These are phyloP conservation scores for Apiospora phragmitis DNA, from an alignment of 2,329 filamentous ascomycete genomes.

Conservation along the genomic window DNA sequence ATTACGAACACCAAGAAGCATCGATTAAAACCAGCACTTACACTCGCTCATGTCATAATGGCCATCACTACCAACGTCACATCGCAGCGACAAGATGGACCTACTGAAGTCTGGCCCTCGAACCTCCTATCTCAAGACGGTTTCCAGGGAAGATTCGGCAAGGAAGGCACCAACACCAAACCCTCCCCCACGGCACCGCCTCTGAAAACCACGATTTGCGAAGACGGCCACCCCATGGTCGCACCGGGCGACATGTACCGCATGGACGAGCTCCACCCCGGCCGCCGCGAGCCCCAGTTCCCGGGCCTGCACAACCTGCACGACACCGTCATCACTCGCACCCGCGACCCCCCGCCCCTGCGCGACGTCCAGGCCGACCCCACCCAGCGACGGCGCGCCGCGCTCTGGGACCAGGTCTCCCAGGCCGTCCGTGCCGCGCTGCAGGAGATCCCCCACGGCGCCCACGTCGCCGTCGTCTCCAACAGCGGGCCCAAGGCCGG, in stretches of 20 bases:
- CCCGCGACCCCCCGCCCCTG: background rate
- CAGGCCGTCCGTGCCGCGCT: slow-evolving; percentile 10
- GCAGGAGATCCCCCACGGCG: slow-evolving; percentile 8
- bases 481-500: slow-evolving; percentile 12
- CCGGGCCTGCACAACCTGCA: slow-evolving; percentile 14
- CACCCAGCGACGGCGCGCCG: background rate
- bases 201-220: background rate
- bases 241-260: slow-evolving; percentile 14
- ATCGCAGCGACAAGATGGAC: background rate
- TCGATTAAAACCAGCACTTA: background rate
- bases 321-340: slow-evolving; percentile 8
- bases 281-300: slow-evolving; percentile 12
- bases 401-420: slow-evolving; percentile 3
- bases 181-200: background rate
- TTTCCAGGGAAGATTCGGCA: background rate
- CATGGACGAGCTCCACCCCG: background rate
- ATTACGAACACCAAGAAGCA: background rate
- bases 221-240: background rate
- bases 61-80: background rate
- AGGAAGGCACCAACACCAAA: background rate
- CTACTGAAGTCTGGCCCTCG: background rate
- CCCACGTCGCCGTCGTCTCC: slow-evolving; percentile 14
- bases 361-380: background rate
- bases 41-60: background rate
- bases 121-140: background rate